Conservation (phyloP, 2,329 filamentous ascomycete species). For the Colletotrichum tamarilloi region DNA sequence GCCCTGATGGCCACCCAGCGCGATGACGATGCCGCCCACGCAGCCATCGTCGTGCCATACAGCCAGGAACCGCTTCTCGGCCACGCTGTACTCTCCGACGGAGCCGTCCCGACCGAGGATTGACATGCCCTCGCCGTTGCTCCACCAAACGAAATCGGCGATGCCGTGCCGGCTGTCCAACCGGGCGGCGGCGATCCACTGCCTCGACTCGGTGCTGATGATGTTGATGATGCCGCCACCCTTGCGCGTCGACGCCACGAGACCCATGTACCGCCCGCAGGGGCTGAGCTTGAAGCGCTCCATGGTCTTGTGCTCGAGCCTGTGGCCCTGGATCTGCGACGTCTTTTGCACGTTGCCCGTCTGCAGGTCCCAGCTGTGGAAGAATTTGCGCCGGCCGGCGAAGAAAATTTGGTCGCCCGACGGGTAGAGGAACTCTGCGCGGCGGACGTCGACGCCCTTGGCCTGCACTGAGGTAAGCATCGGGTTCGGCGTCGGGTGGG, state of each 20-base stretch:
- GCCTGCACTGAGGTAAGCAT: slow-evolving; percentile 91
- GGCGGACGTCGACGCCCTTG: slow-evolving; percentile 83
- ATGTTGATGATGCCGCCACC: slow-evolving; percentile 91
- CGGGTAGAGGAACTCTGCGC: slow-evolving; percentile 81
- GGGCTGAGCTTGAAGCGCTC: slow-evolving; percentile 90
- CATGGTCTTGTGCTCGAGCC: slow-evolving; percentile 88
- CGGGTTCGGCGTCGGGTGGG: slow-evolving; percentile 83
- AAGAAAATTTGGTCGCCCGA: slow-evolving; percentile 85
- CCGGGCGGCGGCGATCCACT: slow-evolving; percentile 87
- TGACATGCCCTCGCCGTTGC: slow-evolving; percentile 81
- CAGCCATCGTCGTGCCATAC: slow-evolving; percentile 93
- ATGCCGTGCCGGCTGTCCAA: slow-evolving; percentile 86
- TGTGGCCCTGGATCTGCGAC: slow-evolving; percentile 77
- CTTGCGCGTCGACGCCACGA: slow-evolving; percentile 83
- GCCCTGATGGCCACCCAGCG: slow-evolving; percentile 77
- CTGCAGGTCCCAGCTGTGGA: slow-evolving; percentile 92
- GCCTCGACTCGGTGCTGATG: slow-evolving; percentile 80
- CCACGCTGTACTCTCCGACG: slow-evolving; percentile 87
- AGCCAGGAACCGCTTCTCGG: slow-evolving; percentile 75
- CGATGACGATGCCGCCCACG: slow-evolving; percentile 84
- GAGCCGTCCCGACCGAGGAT: slow-evolving; percentile 89
- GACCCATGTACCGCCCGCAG: slow-evolving; percentile 85
- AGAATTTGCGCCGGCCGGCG: slow-evolving; percentile 87
- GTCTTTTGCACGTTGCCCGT: slow-evolving; percentile 87
- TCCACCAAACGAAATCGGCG: slow-evolving; percentile 94